Percentiles rank a stretch among this genome's conserved stretches.
These are phyloP conservation scores for Lactarius quietus DNA, from an alignment of 768 basidiomycete species.

Conservation along the genomic window DNA sequence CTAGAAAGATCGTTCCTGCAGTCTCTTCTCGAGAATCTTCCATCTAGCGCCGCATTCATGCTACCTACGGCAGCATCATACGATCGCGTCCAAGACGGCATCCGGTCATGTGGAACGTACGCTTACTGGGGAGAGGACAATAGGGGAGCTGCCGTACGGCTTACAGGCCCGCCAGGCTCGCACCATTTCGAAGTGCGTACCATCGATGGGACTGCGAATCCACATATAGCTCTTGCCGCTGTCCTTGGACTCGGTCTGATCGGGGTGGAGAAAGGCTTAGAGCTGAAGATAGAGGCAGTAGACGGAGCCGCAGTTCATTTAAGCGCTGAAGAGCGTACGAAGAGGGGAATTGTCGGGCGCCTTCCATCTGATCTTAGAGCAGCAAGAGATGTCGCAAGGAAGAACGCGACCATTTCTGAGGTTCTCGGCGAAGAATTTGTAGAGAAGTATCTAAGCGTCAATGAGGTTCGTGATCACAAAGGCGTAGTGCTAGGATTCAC, in stretches of 20 bases:
- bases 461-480: constrained; percentile 38
- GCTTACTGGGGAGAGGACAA: constrained; percentile 67
- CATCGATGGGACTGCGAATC: constrained; percentile 63
- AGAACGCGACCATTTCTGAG: constrained; percentile 37
- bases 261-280: constrained; percentile 43
- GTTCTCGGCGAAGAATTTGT: constrained; percentile 48
- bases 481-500: not conserved
- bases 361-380: constrained; percentile 49
- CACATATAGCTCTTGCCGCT: constrained; percentile 55
- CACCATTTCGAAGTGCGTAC: constrained; percentile 62
- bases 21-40: constrained; percentile 54
- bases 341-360: constrained; percentile 48
- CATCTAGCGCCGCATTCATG: constrained; percentile 54
- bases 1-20: constrained; percentile 61
- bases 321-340: constrained; percentile 41
- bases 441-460: constrained; percentile 45
- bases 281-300: constrained; percentile 41
- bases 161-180: constrained; percentile 46
- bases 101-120: constrained; percentile 71
- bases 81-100: constrained; percentile 57
- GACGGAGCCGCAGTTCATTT: constrained; percentile 40
- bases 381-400: constrained; percentile 41
- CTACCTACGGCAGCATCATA: constrained; percentile 62
- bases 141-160: constrained; percentile 60
- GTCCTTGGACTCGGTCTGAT: constrained; percentile 51